Percentiles rank a stretch among this genome's conserved stretches.
Conservation (phyloP, 805 yeast species). For the Lipomyces lipofer region DNA sequence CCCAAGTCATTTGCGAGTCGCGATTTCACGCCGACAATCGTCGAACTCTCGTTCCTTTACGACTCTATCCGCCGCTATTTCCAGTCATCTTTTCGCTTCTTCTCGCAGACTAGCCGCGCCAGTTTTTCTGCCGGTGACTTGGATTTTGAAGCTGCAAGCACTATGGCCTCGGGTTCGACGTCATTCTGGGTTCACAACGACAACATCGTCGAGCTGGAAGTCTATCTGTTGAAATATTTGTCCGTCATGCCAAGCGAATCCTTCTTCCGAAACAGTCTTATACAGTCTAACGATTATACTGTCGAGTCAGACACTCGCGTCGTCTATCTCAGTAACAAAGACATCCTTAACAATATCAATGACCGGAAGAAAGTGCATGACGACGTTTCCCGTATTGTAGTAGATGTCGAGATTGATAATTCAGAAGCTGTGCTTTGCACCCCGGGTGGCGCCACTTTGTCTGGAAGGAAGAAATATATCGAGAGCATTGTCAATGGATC, state of each 20-base stretch:
- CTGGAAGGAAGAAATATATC: constrained; percentile 26
- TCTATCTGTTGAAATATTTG: constrained; percentile 49
- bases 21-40: constrained; percentile 61
- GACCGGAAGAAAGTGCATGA: constrained; percentile 1
- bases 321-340: constrained; percentile 16
- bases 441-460: constrained; percentile 23
- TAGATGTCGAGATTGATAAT: constrained; percentile 21
- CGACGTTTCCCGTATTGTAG: constrained; percentile 17
- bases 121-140: constrained; percentile 33
- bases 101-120: constrained; percentile 13
- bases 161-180: constrained; percentile 41
- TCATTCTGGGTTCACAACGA: constrained; percentile 61
- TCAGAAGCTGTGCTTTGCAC: constrained; percentile 29
- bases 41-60: constrained; percentile 57
- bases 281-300: constrained; percentile 11
- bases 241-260: constrained; percentile 29
- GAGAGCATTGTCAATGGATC: constrained; percentile 27
- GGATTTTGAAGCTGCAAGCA: constrained; percentile 41
- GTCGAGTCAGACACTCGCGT: constrained; percentile 22
- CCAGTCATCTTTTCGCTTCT: constrained; percentile 26
- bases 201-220: constrained; percentile 55
- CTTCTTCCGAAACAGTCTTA: constrained; percentile 19
- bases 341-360: constrained; percentile 2
- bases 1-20: constrained; percentile 59
- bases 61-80: constrained; percentile 46